Percentiles rank a stretch among this genome's conserved stretches.
Evolutionary conservation across 2,329 filamentous ascomycete species (phyloP).

Genomic region (Phaeophleospora eucalypticola): DNA sequence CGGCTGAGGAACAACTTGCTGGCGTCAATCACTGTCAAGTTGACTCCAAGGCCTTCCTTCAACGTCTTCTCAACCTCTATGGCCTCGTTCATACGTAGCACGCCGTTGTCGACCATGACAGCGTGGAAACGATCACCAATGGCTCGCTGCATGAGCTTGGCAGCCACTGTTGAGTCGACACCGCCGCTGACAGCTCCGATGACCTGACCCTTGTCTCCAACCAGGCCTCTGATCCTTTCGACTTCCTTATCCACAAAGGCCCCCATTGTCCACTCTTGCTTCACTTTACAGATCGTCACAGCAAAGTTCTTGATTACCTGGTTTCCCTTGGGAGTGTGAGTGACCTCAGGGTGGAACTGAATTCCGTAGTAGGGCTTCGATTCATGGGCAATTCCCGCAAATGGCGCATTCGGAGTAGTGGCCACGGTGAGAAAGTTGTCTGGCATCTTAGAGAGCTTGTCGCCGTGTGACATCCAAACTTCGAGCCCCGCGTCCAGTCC

Average conservation of each 20-base stretch:
- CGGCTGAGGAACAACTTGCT: constrained; percentile 70
- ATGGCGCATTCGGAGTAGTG: constrained; percentile 70
- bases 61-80: constrained; percentile 76
- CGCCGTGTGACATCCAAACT: constrained; percentile 84
- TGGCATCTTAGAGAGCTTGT: constrained; percentile 75
- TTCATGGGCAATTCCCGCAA: constrained; percentile 72
- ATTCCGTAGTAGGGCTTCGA: constrained; percentile 71
- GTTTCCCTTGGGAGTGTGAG: constrained; percentile 65
- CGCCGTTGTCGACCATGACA: constrained; percentile 78
- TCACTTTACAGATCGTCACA: constrained; percentile 73
- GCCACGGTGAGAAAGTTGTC: constrained; percentile 70
- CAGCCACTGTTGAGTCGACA: constrained; percentile 85
- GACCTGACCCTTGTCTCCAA: constrained; percentile 78
- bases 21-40: constrained; percentile 82
- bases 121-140: constrained; percentile 84
- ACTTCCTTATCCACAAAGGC: constrained; percentile 82
- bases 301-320: constrained; percentile 78
- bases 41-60: constrained; percentile 75
- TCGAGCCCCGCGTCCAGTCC: constrained; percentile 67
- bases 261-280: constrained; percentile 77
- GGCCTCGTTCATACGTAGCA: constrained; percentile 83
- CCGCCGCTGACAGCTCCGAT: constrained; percentile 76
- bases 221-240: constrained; percentile 70
- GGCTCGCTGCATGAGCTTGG: constrained; percentile 78
- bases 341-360: constrained; percentile 87